Conservation (phyloP, 768 basidiomycete genomes). For the Pisolithus tinctorius region DNA sequence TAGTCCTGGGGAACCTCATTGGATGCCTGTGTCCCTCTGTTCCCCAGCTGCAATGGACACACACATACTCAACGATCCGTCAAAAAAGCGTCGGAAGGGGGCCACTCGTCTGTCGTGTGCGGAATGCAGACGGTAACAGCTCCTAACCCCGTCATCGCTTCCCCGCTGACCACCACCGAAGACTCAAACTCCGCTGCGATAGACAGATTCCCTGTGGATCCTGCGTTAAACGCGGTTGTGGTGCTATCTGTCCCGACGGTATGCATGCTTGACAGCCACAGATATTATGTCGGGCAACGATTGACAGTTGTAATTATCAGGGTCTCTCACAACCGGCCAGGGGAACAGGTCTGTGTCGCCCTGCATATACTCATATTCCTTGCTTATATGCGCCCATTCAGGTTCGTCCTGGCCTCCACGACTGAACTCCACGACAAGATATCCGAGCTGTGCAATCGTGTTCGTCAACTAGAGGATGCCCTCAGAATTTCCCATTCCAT, state of each 20-base stretch:
- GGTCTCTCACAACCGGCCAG: conserved; percentile 75
- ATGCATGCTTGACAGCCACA: conserved; percentile 10
- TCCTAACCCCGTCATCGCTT: background rate
- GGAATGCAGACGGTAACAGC: conserved; percentile 62
- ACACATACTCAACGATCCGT: conserved; percentile 23
- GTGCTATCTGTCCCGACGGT: conserved; percentile 79
- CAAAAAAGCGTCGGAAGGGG: conserved; percentile 61
- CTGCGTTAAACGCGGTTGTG: conserved; percentile 74
- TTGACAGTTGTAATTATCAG: conserved; percentile 28
- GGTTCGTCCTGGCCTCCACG: conserved; percentile 75
- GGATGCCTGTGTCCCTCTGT: conserved; percentile 1
- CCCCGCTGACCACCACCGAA: background rate
- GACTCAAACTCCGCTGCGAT: conserved; percentile 48
- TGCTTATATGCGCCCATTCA: conserved; percentile 18
- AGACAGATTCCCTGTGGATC: conserved; percentile 71
- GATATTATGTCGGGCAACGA: conserved; percentile 6
- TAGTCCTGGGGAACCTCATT: conserved; percentile 7
- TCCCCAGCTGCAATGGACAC: conserved; percentile 16
- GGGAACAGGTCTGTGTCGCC: conserved; percentile 54
- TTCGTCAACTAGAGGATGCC: conserved; percentile 71
- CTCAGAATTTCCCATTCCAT: conserved; percentile 54
- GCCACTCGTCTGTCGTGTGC: conserved; percentile 75
- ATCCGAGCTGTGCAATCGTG: conserved; percentile 60
- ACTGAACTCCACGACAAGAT: conserved; percentile 83
- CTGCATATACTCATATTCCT: background rate